Base-by-base conservation (phyloP, 306 rosid genomes). In the Medicago truncatula region DNA sequence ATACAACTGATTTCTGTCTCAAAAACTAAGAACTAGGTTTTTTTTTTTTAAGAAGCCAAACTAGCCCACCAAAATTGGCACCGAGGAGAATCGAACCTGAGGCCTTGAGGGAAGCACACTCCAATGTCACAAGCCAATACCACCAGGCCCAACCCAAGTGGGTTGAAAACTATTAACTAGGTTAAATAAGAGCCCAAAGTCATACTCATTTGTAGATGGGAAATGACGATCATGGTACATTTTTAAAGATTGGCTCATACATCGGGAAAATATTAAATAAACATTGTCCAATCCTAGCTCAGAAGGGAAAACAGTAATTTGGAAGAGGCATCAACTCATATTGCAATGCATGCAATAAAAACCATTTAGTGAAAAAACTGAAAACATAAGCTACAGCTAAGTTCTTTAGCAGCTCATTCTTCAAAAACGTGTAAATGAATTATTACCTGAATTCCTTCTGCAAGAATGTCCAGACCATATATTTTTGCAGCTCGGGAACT, bases 401-500 rank as follows among this genome's bases (percentile, higher is more conserved):
- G 18, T 20, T 9, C 7, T 67, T 14, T 53, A 56, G 80, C 65
- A 61, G 10, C 69, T 69, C n/a, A 28, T 43, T 78, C 79, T 73
- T 64, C 34, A 34, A 60, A 41, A 69, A 75, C 13, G 6, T 58
- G 46, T 49, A 68, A 71, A 68, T 41, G 65, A 25, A 78, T 79
- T 70, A 76, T 60, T 77, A 81, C 98, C 85, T 93, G 98, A 81
- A 93, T 79, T 75, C 89, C 80, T 63, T 91, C 89, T 3, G 76
- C 79, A 74, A 93, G 93, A 82, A 93, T 64, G 73, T 87, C 82
- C 43, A 93, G 94, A 66, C 97, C 97, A 74, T 93, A 93, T 62
- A 89, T 79, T 44, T 66, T 75, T 76, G 96, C 98, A 76, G 98
- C 97, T 83, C 88, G 88, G 73, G 85, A 84, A 84, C 98, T 91